Evolutionary conservation across 2,329 filamentous ascomycete species (phyloP).

Genomic region (Aspergillus tubingensis): DNA sequence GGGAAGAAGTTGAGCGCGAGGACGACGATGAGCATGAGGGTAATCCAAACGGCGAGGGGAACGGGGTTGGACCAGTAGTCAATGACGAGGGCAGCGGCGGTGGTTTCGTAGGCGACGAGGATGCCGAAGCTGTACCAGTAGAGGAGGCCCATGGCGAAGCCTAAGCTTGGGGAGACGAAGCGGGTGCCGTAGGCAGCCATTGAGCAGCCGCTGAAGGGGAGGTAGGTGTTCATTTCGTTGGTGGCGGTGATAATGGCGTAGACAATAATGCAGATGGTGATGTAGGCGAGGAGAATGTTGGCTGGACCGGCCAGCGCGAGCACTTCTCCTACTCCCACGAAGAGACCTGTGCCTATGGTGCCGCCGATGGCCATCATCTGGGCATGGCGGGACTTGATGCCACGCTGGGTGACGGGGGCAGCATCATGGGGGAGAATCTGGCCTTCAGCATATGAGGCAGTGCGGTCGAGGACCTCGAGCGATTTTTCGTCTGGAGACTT

Average conservation of each 20-base stretch:
- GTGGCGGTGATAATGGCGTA: slow-evolving; percentile 6
- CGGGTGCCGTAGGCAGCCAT: slow-evolving; percentile 52
- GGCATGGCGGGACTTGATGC: slow-evolving; percentile 10
- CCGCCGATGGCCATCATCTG: slow-evolving; percentile 15
- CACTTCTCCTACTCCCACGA: slow-evolving; percentile 1
- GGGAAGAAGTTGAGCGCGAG: slow-evolving; percentile 57
- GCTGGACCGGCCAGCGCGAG: neutral
- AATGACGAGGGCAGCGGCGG: slow-evolving; percentile 57
- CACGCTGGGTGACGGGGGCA: slow-evolving; percentile 4
- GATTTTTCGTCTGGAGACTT: neutral
- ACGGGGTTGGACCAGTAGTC: slow-evolving; percentile 54
- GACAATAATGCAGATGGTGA: neutral
- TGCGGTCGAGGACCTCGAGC: neutral
- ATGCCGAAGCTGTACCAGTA: slow-evolving; percentile 84
- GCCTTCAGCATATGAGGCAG: neutral
- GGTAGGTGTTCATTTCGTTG: slow-evolving; percentile 9
- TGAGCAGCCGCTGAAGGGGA: slow-evolving; percentile 4
- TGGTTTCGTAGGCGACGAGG: slow-evolving; percentile 77
- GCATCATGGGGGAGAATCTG: neutral
- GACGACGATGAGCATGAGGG: slow-evolving; percentile 57
- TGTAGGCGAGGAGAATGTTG: neutral
- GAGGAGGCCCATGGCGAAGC: slow-evolving; percentile 50
- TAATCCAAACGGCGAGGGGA: slow-evolving; percentile 58
- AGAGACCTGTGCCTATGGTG: slow-evolving; percentile 6
- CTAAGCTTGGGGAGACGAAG: slow-evolving; percentile 63